A percentile compares a stretch with the other conserved stretches of the same genome.
Conservation (phyloP, 495 filamentous ascomycete genomes). For the Daldinia vernicosa region DNA sequence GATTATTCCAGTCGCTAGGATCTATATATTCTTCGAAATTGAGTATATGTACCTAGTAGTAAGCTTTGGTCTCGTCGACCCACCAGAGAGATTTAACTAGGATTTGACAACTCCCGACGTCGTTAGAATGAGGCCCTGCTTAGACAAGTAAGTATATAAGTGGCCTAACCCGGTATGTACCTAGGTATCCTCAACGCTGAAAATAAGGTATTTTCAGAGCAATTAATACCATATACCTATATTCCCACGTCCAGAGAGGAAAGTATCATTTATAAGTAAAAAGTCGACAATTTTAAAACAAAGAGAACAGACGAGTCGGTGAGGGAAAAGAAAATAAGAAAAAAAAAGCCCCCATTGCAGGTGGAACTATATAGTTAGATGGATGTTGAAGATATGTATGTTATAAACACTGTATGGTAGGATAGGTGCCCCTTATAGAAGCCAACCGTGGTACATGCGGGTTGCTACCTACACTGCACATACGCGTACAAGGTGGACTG, state of each 20-base stretch:
- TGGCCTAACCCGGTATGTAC: neutral
- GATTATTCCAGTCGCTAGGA: neutral
- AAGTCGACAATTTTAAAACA: neutral
- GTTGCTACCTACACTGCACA: no score
- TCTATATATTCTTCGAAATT: neutral
- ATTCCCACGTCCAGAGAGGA: neutral
- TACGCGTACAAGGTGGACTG: neutral
- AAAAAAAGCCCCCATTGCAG: neutral
- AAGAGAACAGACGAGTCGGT: constrained; percentile 23
- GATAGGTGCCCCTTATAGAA: constrained; percentile 8
- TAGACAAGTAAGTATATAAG: neutral
- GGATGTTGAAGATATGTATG: constrained; percentile 10
- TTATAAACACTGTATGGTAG: constrained; percentile 1
- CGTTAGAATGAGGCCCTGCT: neutral
- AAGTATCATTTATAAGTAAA: neutral
- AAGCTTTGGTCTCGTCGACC: neutral
- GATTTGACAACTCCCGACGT: constrained; percentile 1
- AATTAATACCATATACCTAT: neutral
- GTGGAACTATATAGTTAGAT: constrained; percentile 4
- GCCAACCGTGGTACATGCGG: constrained; percentile 25
- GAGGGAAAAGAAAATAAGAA: constrained; percentile 6
- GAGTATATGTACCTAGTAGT: neutral
- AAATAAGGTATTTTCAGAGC: neutral
- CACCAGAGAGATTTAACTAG: neutral
- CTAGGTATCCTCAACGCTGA: neutral